Evolutionary conservation across 176 grass and related monocot species (phyloP), one percentile per base, ranked within the genome.

Genomic region (Cenchrus americanus): DNA sequence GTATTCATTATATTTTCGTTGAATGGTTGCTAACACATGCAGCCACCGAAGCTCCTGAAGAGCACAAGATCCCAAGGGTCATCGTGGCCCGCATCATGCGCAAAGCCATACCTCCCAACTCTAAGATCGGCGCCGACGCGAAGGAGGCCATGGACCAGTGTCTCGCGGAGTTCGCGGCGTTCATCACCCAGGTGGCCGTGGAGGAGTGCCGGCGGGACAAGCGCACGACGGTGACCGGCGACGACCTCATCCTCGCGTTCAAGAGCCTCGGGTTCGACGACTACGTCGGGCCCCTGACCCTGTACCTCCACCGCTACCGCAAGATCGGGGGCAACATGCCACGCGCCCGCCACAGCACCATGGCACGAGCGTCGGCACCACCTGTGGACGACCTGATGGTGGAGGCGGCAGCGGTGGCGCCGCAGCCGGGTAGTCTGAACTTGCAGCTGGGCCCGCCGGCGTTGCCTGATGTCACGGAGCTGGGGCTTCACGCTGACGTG

Each of bases 171-270:
- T 84, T 85, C 26, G 19, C 55, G 6, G 10, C 17, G 15, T 8
- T 83, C 19, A 2, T 90, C 74, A 75, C 13, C 4, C 1, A 21
- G 0, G 64, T 26, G 59, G 74, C 80, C 18, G 24, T 8, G 0
- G 26, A 23, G 24, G 57, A 26, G 46, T 72, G 58, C 80, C 14
- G 13, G 43, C 55, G 48, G 12, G 59, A 86, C 12, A 26, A 13
- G 8, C 68, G 80, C 1, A 18, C 1, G 37, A 80, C 14, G 2
- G 7, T 90, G n/a, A 75, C 37, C 5, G 66, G 65, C 2, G 80
- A 87, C 0, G 84, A 90, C 66, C 4, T 90, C 0, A 40, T 87
- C 79, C 8, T 41, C 9, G 84, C 84, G 26, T 62, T 84, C 48
- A 18, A 5, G 3, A 47, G 2, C 52, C 66, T 90, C 2, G 80